These are phyloP conservation scores for Xerophyta viscosa DNA, from an alignment of 106 monocot species.

Conservation along the genomic window DNA sequence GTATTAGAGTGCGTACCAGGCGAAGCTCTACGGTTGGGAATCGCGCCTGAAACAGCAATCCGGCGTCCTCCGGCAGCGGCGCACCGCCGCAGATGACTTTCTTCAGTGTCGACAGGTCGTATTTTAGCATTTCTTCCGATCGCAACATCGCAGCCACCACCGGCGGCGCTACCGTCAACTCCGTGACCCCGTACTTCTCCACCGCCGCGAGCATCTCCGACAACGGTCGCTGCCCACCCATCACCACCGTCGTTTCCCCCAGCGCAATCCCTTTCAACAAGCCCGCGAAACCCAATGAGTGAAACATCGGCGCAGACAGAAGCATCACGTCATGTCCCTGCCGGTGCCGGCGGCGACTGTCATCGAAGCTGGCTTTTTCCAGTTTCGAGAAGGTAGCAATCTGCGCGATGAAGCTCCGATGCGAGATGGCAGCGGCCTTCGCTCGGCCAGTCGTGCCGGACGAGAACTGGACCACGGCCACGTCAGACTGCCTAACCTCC, in stretches of 20 bases:
- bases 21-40: constrained; percentile 40
- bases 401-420: constrained; percentile 63
- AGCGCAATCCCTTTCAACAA: constrained; percentile 20
- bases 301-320: constrained; percentile 59
- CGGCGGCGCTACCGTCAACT: constrained; percentile 49
- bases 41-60: constrained; percentile 25
- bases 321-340: constrained; percentile 12
- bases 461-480: constrained; percentile 61
- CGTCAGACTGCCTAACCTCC: constrained; percentile 36
- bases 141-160: constrained; percentile 58
- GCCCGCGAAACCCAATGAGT: constrained; percentile 52
- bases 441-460: constrained; percentile 68
- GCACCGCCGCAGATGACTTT: constrained; percentile 55
- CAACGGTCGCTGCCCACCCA: constrained; percentile 15
- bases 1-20: no score
- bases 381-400: constrained; percentile 12
- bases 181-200: constrained; percentile 35
- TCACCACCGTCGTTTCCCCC: constrained; percentile 42
- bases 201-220: constrained; percentile 21
- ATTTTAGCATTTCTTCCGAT: constrained; percentile 9
- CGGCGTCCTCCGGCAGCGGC: constrained; percentile 25
- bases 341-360: background rate
- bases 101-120: constrained; percentile 30
- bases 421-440: constrained; percentile 57
- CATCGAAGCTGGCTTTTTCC: no score